These are phyloP conservation scores for Adansonia grandidieri DNA, from an alignment of 441 rosid genomes.

Conservation along the genomic window DNA sequence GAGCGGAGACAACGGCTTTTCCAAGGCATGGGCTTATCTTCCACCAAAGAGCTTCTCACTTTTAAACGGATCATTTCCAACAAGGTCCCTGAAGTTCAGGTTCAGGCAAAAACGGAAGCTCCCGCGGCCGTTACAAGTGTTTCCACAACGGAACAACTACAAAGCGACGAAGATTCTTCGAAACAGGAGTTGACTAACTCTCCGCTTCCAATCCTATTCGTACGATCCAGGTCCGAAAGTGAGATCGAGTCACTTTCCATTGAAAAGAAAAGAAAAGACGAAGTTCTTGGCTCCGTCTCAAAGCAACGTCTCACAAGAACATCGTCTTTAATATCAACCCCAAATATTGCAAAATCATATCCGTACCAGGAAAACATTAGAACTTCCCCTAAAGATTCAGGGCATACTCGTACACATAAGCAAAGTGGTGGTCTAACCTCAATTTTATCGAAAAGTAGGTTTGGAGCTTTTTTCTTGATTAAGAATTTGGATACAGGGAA, in stretches of 20 bases:
- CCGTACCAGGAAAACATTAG: conserved; percentile 50
- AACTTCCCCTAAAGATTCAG: conserved; percentile 35
- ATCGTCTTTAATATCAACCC: conserved; percentile 49
- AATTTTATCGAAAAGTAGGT: conserved; percentile 36
- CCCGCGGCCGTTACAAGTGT: not conserved
- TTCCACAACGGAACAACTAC: not conserved
- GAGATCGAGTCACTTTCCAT: conserved; percentile 60
- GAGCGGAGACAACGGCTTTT: conserved; percentile 84
- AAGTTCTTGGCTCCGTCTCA: conserved; percentile 56
- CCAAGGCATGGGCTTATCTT: conserved; percentile 71
- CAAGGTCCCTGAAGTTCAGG: conserved; percentile 28
- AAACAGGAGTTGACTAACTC: conserved; percentile 27
- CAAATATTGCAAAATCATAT: conserved; percentile 39
- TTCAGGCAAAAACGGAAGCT: not conserved
- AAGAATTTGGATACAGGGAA: conserved; percentile 90
- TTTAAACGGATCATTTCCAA: conserved; percentile 37
- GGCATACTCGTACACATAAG: conserved; percentile 24
- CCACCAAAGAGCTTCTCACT: conserved; percentile 44
- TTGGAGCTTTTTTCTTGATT: conserved; percentile 79
- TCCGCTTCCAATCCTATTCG: conserved; percentile 46
- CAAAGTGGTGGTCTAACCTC: conserved; percentile 36
- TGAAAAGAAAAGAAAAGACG: conserved; percentile 61
- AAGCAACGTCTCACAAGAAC: conserved; percentile 78
- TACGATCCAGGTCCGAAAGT: conserved; percentile 71
- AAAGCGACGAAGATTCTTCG: not conserved